A percentile compares a stretch with the other conserved stretches of the same genome.
These are phyloP conservation scores for Cutaneotrichosporon sp. DNA, from an alignment of 1,284 basidiomycete species.

Conservation along the genomic window DNA sequence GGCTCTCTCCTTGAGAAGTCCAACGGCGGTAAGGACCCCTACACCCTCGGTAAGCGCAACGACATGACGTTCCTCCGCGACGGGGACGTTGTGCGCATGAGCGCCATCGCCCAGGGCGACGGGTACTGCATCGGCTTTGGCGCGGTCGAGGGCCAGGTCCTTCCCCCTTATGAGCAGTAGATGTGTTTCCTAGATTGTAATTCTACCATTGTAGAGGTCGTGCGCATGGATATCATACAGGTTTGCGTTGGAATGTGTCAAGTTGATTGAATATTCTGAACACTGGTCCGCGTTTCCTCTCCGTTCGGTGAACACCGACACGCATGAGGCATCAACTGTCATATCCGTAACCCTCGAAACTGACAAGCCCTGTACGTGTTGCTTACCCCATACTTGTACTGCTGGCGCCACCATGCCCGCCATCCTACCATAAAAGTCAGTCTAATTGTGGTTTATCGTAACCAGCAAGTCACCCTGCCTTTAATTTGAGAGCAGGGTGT, in stretches of 20 bases:
- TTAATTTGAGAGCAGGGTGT: neutral
- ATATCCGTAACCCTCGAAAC: too few relatives aligned
- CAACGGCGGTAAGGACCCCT: conserved; percentile 19
- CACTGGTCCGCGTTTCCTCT: neutral
- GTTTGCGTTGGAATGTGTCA: neutral
- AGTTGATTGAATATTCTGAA: too few relatives aligned
- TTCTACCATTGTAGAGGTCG: neutral
- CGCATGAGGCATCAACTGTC: too few relatives aligned
- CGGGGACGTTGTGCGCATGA: conserved; percentile 22
- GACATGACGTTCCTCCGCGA: conserved; percentile 30
- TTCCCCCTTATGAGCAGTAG: conserved; percentile 15
- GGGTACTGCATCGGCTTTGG: conserved; percentile 25
- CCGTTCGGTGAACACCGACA: too few relatives aligned
- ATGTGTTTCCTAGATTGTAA: neutral
- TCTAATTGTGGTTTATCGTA: too few relatives aligned
- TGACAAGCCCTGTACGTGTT: too few relatives aligned
- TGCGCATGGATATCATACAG: neutral
- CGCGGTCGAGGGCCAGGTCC: conserved; percentile 26
- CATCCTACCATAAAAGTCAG: too few relatives aligned
- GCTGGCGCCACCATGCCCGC: too few relatives aligned
- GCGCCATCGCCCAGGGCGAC: conserved; percentile 15
- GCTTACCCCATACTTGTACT: too few relatives aligned
- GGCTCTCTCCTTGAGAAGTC: conserved; percentile 31
- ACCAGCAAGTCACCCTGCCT: too few relatives aligned
- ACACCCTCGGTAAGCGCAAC: conserved; percentile 22